Base-by-base conservation (phyloP, 805 yeast species). In the Wickerhamiella galacta region DNA sequence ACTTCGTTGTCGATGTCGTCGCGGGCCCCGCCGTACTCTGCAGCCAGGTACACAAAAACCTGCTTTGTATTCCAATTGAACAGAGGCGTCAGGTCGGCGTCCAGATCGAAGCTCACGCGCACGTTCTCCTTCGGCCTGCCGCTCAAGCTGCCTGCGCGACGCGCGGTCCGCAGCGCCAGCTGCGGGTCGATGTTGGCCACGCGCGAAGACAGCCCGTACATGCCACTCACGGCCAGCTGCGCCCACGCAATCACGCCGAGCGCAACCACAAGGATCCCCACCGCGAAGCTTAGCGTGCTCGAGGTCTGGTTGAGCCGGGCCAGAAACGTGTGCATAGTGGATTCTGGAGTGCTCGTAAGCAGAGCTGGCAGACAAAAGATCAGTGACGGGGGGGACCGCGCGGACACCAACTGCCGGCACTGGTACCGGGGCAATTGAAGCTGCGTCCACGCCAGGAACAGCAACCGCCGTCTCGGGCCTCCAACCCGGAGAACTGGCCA, bases 31-130 rank as follows among this genome's bases (percentile, higher is more conserved):
- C 63, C 93, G 46, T 85, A 85, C 48, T 81, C 87, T 2, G 92
- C 93, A 3, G 92, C 79, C 40, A 90, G 61, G 48, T 87, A 90
- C 4, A 76, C 79, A 48, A 90, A 87, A n/a, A 87, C 72, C 55
- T 87, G 96, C 51, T 87, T 87, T 9, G 98, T 90, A 57, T 87
- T 90, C 95, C 95, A 87, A 54, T 78, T 83, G 66, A 85, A 85
- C 33, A 90, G 63, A 2, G 81, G 74, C 2, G 79, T 51, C 39
- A 87, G 61, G 54, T 87, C 95, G 6, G 57, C 52, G 12, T 70
- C 70, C 30, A 90, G 57, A 51, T 81, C 93, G 47, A 90, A 83
- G 9, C 58, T 57, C 25, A 83, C 53, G 44, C 66, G 69, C 36
- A 77, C 63, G 51, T 81, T 81, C 49, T 85, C 93, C 57, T 76